Evolutionary conservation across 1,284 basidiomycete genomes (phyloP), one percentile per base, ranked within the genome.

Genomic region (Paramarasmius palmivorus): DNA sequence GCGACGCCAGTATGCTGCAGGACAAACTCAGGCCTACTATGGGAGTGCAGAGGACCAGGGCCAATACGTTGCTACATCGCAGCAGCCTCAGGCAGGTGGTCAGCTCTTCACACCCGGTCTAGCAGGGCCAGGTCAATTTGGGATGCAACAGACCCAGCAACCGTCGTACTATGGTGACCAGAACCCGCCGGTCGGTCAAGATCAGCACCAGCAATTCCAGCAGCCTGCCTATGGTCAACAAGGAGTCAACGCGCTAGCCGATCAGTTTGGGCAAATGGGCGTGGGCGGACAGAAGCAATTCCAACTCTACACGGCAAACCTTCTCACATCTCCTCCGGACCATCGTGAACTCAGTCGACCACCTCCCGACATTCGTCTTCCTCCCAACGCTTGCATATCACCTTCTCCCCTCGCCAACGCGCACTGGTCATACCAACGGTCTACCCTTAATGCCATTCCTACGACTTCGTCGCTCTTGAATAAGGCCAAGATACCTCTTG

Each of bases 401-500:
- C 83, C 86, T 35, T 88, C 89, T 19, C 90, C 93, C 0, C 76
- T 80, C 50, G 86, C 91, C 40, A 93, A 95, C 65, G 89, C 95
- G 19, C 91, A 98, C 65, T 81, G 88, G 29, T 95, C 90, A 14
- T 99, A 98, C 73, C 93, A 97, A 74, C 88, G 97, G 46, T 88
- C 81, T 63, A 99, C 97, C 1, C 71, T 99, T 57, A 95, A 97
- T 65, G 87, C 93, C 10, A 84, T 99, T 58, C 97, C 97, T 2
- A 95, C 92, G n/a, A 94, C 94, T 17, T 86, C 90, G 59, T 91
- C 92, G 12, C 81, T 99, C 6, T 78, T 99, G 55, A 84, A 79
- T 73, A 99, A 99, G 77, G 87, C 91, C 25, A 98, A 98, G 73
- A 78, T 99, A 50, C 97, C 97, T 2, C 79, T 99, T 45, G 94